phyloP scores from a whole-genome alignment of 805 yeast genomes.

The Cyberlindnera japonica region DNA sequence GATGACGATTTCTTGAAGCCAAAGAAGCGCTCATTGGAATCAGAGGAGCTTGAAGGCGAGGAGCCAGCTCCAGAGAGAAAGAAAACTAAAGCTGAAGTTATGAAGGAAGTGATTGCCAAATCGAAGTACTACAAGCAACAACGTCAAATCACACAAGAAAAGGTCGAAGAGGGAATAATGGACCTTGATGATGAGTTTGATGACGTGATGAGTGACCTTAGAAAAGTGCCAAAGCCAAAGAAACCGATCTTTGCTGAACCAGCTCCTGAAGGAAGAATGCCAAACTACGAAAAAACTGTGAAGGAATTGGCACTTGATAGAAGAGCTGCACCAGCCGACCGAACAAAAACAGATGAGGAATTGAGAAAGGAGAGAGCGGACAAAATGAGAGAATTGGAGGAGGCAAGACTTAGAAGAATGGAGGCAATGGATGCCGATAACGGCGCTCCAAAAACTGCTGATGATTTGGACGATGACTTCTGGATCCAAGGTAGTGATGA shows the following conservation, averaged over 20 bases:
- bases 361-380: conserved; percentile 55
- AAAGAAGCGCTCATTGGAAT: conserved; percentile 31
- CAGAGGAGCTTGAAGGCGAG: conserved; percentile 34
- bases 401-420: conserved; percentile 70
- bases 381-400: conserved; percentile 59
- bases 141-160: conserved; percentile 62
- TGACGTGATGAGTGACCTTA: conserved; percentile 58
- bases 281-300: conserved; percentile 62
- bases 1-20: conserved; percentile 32
- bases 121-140: conserved; percentile 74
- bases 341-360: conserved; percentile 78
- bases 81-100: conserved; percentile 79
- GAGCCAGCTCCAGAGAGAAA: conserved; percentile 45
- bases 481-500: conserved; percentile 57
- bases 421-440: conserved; percentile 53
- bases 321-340: conserved; percentile 76
- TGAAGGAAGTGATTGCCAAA: conserved; percentile 82
- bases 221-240: conserved; percentile 32
- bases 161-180: conserved; percentile 54
- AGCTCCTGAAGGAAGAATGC: conserved; percentile 36
- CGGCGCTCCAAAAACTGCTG: conserved; percentile 48
- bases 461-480: conserved; percentile 64
- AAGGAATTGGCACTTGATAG: conserved; percentile 64
- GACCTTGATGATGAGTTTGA: conserved; percentile 73
- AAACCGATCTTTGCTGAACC: conserved; percentile 13